phyloP scores from a whole-genome alignment of 495 filamentous ascomycete genomes.

The Haplographium delicatum region DNA sequence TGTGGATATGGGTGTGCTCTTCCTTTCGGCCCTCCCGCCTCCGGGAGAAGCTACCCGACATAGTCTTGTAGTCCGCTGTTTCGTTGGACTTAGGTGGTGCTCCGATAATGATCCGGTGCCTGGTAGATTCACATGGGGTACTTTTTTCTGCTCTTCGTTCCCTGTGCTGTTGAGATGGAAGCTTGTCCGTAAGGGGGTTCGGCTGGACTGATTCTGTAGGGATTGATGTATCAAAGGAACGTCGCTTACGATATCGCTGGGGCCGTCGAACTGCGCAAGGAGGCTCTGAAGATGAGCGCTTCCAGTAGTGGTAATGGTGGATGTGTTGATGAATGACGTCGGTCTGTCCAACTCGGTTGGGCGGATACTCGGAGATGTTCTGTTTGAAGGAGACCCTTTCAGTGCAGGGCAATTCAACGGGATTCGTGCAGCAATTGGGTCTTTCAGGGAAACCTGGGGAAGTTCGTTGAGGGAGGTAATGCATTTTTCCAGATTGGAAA shows the following conservation, averaged over 20 bases:
- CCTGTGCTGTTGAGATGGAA: constrained; percentile 8
- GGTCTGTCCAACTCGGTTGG: constrained; percentile 7
- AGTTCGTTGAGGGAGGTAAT: constrained; percentile 20
- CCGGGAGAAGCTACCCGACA: constrained; percentile 14
- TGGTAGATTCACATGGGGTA: constrained; percentile 13
- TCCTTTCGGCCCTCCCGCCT: constrained; percentile 6
- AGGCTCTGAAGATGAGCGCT: constrained; percentile 30
- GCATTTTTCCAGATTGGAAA: constrained; percentile 14
- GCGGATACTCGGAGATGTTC: constrained; percentile 10
- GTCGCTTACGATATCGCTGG: neutral
- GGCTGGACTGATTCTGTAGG: neutral
- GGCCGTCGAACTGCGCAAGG: constrained; percentile 8
- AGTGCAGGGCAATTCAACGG: constrained; percentile 13
- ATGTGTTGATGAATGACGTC: constrained; percentile 42
- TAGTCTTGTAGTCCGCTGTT: constrained; percentile 10
- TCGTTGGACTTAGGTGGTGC: constrained; percentile 6
- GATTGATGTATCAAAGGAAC: constrained; percentile 2
- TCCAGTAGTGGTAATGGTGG: constrained; percentile 54
- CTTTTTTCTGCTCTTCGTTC: constrained; percentile 10
- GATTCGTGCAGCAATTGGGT: constrained; percentile 19
- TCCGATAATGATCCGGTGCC: constrained; percentile 24
- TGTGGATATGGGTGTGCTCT: constrained; percentile 26
- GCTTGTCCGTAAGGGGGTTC: constrained; percentile 6
- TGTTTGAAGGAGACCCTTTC: constrained; percentile 7
- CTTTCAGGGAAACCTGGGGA: constrained; percentile 24